Evolutionary conservation across 306 rosid genomes (phyloP), one percentile per base, ranked within the genome.

Genomic region (Phaseolus lunatus): DNA sequence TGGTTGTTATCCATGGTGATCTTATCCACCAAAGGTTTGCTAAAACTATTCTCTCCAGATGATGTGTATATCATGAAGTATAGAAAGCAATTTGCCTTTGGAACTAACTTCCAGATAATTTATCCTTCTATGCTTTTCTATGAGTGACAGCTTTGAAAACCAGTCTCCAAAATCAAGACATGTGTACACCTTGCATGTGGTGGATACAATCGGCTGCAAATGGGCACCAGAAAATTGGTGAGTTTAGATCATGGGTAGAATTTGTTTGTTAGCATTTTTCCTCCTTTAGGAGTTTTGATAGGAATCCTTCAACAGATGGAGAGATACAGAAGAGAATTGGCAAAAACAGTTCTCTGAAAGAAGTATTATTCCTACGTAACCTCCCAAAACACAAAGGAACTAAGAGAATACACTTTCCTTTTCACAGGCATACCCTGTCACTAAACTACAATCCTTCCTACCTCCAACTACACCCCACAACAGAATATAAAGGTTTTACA

Each of bases 11-110:
- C 81, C 98, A 95, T 67, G 98, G 98, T 24, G 88, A 95, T 90
- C 92, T 95, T 84, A 95, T 95, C 86, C 98, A 92, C 88, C 97
- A 92, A 89, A 92, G 98, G 97, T 95, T 78, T 77, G 87, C 68
- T 43, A 18, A 80, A 66, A 66, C 86, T 37, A 52, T 67, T 67
- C 61, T 79, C 68, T 86, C 70, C 4, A 6, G 56, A 52, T 72
- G 13, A 74, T 56, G 56, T 54, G 41, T 48, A 53, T 79, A 53
- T 77, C 58, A 7, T 43, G 63, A 31, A 49, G 59, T 61, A 18
- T 26, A 9, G 22, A 70, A 63, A 47, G 45, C 4, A 58, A 67
- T 19, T 71, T 70, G 49, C 31, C 41, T 58, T 64, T 44, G 14
- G 54, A 58, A 54, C 22, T 49, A 66, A 68, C 59, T 66, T 52